Percentiles rank a stretch among this genome's conserved stretches.
phyloP scores from a whole-genome alignment of 371 early-diverging fungal genomes.

The Parasitella parasitica region DNA sequence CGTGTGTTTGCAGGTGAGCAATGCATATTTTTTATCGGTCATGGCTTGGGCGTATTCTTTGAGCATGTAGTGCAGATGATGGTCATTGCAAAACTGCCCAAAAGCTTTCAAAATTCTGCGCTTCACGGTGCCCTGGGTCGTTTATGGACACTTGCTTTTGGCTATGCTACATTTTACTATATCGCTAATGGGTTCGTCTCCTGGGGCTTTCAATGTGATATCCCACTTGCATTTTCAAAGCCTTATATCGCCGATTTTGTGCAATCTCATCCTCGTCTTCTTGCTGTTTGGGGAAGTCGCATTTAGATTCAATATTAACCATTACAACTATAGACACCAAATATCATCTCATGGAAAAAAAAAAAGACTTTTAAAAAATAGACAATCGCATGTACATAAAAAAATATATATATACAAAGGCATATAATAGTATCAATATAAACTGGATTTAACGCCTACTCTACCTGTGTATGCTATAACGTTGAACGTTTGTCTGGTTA shows the following conservation, averaged over 20 bases:
- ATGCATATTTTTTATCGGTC: slow-evolving; percentile 12
- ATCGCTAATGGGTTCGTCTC: slow-evolving; percentile 18
- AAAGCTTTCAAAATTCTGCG: background rate
- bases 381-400: too few species aligned
- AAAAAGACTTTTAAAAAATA: too few species aligned
- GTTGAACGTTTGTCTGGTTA: too few species aligned
- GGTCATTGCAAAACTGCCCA: slow-evolving; percentile 1
- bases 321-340: too few species aligned
- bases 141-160: slow-evolving; percentile 5
- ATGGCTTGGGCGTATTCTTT: slow-evolving; percentile 15
- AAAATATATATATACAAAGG: too few species aligned
- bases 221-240: slow-evolving; percentile 1
- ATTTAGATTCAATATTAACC: background rate
- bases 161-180: slow-evolving; percentile 12
- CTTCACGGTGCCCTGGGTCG: background rate
- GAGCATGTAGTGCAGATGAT: background rate
- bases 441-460: too few species aligned
- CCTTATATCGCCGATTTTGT: slow-evolving; percentile 9
- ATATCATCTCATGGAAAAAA: too few species aligned
- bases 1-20: slow-evolving; percentile 20
- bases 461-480: too few species aligned
- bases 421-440: too few species aligned
- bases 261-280: slow-evolving; percentile 7
- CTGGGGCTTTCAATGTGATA: slow-evolving; percentile 22
- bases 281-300: slow-evolving; percentile 12